Evolutionary conservation across 176 grass and related monocot species (phyloP), one percentile per base, ranked within the genome.

Genomic region (Juncus effusus): DNA sequence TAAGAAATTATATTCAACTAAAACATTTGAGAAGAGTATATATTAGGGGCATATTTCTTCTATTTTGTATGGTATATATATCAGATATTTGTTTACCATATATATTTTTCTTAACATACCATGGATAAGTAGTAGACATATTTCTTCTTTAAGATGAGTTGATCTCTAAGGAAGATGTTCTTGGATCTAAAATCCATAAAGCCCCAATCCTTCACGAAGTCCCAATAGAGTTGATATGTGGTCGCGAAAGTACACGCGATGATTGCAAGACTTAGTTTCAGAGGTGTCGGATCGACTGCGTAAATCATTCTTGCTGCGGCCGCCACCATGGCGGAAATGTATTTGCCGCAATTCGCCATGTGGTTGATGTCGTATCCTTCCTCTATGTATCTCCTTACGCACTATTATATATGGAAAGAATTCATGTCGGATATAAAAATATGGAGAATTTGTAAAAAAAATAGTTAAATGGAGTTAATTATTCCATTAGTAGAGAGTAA

Each of bases 201-300:
- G 3, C 94, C 94, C 94, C 94, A 99, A 36, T 99, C 94, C 78
- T 78, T 89, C 50, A 93, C 88, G 36, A 86, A 99, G 76, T 99
- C 94, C 94, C 94, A 99, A 78, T 89, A 99, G 41, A 93, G 85
- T 63, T 99, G 94, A 62, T 99, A 99, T 54, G 75, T 12, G 16
- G 94, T 97, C 55, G 94, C 94, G 0, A 72, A 82, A 0, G 44
- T 75, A 42, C 82, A 97, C 2, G 88, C 82, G n/a, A 86, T 42
- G 10, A 97, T 38, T 16, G 83, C 88, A 73, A 92, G 59, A 36
- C 9, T 77, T 79, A 73, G 13, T 85, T 88, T 89, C 36, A 84
- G 62, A 0, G 80, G 59, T 15, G 93, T 97, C 0, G 75, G 80
- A 19, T 90, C 84, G 36, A 77, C 72, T 42, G 62, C 73, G 15